These are phyloP conservation scores for Xerocomellus amylosporus DNA, from an alignment of 768 basidiomycete species.

Conservation along the genomic window DNA sequence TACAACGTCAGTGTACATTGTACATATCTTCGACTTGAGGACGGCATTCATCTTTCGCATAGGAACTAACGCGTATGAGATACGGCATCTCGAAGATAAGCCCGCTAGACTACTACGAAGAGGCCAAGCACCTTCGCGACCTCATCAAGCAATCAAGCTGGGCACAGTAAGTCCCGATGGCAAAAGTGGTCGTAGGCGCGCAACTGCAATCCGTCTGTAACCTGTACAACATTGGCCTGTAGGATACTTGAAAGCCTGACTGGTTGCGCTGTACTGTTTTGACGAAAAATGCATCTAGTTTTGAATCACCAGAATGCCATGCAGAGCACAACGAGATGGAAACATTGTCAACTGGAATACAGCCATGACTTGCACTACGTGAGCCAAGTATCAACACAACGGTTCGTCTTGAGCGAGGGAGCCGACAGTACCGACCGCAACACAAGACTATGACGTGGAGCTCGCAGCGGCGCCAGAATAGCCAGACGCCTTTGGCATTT, in stretches of 20 bases:
- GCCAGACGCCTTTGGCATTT: constrained; percentile 83
- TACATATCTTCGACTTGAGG: neutral
- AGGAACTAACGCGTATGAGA: constrained; percentile 82
- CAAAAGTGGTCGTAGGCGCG: neutral
- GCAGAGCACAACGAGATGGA: neutral
- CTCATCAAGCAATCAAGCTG: constrained; percentile 55
- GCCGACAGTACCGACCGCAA: neutral
- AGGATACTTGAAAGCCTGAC: neutral
- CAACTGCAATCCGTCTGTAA: neutral
- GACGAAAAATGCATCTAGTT: neutral
- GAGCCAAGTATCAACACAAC: neutral
- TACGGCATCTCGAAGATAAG: constrained; percentile 75
- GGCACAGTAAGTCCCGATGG: constrained; percentile 35
- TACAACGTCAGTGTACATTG: constrained; percentile 61
- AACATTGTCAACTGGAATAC: neutral
- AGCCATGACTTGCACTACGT: neutral
- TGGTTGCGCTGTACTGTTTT: neutral
- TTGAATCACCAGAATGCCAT: neutral
- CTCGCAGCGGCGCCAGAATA: constrained; percentile 20
- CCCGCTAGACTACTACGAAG: constrained; percentile 67
- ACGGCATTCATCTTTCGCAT: neutral
- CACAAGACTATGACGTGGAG: constrained; percentile 7
- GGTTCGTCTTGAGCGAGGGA: neutral
- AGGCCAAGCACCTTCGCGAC: constrained; percentile 56
- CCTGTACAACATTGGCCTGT: constrained; percentile 1